These are phyloP conservation scores for Phytophthora sojae DNA, from an alignment of 352 stramenopile species.

Conservation along the genomic window DNA sequence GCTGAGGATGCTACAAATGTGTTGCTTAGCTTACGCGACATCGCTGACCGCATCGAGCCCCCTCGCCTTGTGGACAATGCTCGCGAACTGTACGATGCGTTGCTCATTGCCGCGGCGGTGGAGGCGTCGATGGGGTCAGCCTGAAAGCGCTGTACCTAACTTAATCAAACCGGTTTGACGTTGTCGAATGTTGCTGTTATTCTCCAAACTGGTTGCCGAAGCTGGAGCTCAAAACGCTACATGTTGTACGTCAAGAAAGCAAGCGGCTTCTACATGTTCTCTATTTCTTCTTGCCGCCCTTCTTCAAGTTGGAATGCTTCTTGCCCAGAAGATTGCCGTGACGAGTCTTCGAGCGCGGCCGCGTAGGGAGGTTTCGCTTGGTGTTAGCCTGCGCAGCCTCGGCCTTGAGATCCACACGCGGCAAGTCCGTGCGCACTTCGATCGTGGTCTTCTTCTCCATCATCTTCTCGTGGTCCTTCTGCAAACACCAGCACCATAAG, in stretches of 20 bases:
- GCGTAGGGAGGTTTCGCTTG: slow-evolving; percentile 23
- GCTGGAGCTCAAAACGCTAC: background rate
- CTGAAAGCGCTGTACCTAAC: slow-evolving; percentile 17
- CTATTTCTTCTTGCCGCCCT: slow-evolving; percentile 43
- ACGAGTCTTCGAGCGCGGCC: slow-evolving; percentile 36
- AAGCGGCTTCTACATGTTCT: background rate
- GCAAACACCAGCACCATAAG: slow-evolving; percentile 11
- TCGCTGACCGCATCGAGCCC: slow-evolving; percentile 56
- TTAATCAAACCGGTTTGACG: slow-evolving; percentile 16
- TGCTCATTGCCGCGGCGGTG: slow-evolving; percentile 67
- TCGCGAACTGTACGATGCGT: slow-evolving; percentile 68
- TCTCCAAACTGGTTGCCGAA: slow-evolving; percentile 1
- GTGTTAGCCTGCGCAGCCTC: slow-evolving; percentile 21
- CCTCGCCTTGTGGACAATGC: slow-evolving; percentile 66
- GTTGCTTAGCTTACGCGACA: slow-evolving; percentile 64
- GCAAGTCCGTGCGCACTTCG: slow-evolving; percentile 74
- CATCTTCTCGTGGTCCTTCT: slow-evolving; percentile 82
- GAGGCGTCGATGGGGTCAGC: slow-evolving; percentile 48
- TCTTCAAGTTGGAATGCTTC: slow-evolving; percentile 38
- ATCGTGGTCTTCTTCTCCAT: slow-evolving; percentile 67
- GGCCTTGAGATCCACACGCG: slow-evolving; percentile 69
- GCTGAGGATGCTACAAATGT: slow-evolving; percentile 69
- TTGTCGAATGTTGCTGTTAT: slow-evolving; percentile 10
- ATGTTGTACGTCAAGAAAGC: background rate
- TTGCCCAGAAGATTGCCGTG: slow-evolving; percentile 45